phyloP scores from a whole-genome alignment of 176 grass and related monocot genomes.

The Phoenix roebelenii region DNA sequence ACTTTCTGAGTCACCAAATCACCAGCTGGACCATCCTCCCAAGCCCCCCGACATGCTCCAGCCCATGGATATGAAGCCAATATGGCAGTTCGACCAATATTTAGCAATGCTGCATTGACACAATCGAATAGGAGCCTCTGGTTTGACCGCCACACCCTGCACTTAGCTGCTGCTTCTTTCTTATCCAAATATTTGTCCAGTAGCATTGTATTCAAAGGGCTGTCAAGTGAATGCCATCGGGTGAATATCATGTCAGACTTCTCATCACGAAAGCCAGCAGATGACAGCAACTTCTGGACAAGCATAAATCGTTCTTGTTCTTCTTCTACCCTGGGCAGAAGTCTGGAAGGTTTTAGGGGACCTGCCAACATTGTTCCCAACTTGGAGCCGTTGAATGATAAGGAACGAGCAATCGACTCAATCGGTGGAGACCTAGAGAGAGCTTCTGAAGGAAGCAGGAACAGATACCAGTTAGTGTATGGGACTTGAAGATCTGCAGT shows the following conservation, averaged over 20 bases:
- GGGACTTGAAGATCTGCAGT: slow-evolving; percentile 12
- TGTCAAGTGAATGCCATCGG: slow-evolving; percentile 30
- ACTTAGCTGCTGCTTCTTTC: slow-evolving; percentile 27
- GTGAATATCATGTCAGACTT: not conserved
- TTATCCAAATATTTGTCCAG: slow-evolving; percentile 34
- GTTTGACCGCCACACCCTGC: slow-evolving; percentile 21
- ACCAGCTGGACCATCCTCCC: slow-evolving; percentile 14
- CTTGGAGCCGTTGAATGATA: slow-evolving; percentile 48
- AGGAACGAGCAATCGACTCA: slow-evolving; percentile 58
- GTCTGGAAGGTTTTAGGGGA: slow-evolving; percentile 57
- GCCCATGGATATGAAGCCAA: slow-evolving; percentile 49
- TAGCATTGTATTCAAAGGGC: slow-evolving; percentile 43
- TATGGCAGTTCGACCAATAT: slow-evolving; percentile 34
- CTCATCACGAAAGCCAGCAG: slow-evolving; percentile 37
- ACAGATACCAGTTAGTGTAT: slow-evolving; percentile 15
- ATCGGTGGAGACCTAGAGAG: slow-evolving; percentile 70
- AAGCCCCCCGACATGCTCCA: slow-evolving; percentile 4
- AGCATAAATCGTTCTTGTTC: slow-evolving; percentile 60
- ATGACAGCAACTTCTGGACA: slow-evolving; percentile 52
- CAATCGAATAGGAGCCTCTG: slow-evolving; percentile 65
- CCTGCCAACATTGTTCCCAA: slow-evolving; percentile 50
- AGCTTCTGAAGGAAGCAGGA: slow-evolving; percentile 38
- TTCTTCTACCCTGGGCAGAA: slow-evolving; percentile 77
- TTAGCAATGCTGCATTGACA: slow-evolving; percentile 57
- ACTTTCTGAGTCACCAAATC: slow-evolving; percentile 37